A percentile compares a stretch with the other conserved stretches of the same genome.
These are phyloP conservation scores for Porcisia hertigi DNA, from an alignment of 208 protist genomes.

Conservation along the genomic window DNA sequence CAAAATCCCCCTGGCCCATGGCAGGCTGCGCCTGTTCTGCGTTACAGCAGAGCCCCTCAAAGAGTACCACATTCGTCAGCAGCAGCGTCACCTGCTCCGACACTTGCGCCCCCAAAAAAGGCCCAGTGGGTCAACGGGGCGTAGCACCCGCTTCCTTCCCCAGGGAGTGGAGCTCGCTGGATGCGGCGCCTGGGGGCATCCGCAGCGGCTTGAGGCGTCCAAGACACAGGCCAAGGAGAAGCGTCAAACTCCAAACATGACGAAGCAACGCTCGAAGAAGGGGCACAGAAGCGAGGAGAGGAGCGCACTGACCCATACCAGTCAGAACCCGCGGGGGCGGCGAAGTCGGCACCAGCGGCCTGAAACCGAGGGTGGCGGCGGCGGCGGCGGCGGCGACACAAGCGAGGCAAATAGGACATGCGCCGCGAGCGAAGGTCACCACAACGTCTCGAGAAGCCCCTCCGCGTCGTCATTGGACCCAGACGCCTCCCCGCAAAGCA, in stretches of 20 bases:
- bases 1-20: conserved; percentile 57
- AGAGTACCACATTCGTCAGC: conserved; percentile 43
- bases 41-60: conserved; percentile 56
- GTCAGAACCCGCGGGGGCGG: too few species aligned
- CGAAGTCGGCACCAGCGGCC: not conserved
- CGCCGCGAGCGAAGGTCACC: not conserved
- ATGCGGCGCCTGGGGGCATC: not conserved
- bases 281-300: too few species aligned
- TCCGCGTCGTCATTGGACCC: conserved; percentile 6
- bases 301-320: not conserved
- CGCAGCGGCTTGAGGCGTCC: not conserved
- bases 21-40: conserved; percentile 71
- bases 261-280: not conserved
- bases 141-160: conserved; percentile 10
- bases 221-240: not conserved
- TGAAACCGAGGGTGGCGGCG: not conserved
- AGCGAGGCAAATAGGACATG: not conserved
- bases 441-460: not conserved
- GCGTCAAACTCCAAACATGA: not conserved
- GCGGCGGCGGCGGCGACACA: not conserved
- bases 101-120: not conserved
- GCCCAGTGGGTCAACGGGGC: conserved; percentile 3
- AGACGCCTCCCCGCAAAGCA: conserved; percentile 16
- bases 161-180: not conserved
- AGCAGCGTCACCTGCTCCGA: conserved; percentile 29